Conservation (phyloP, 768 basidiomycete genomes). For the Auricularia sp. region DNA sequence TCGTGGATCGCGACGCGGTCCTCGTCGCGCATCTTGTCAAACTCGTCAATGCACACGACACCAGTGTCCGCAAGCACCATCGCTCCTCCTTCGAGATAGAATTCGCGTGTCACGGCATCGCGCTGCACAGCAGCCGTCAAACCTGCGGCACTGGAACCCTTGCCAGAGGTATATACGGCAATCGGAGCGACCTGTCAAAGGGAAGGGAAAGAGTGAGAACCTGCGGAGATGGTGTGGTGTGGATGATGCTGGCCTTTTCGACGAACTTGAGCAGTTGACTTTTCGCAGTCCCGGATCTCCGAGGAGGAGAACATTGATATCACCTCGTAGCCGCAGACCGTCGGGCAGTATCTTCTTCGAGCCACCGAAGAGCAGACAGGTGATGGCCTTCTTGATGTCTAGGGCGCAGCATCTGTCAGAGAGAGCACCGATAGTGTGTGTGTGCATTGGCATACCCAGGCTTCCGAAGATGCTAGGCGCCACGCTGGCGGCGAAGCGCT, state of each 20-base stretch:
- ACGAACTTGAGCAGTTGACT: slow-evolving; percentile 97
- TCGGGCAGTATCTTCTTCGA: slow-evolving; percentile 96
- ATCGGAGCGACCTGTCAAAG: slow-evolving; percentile 78
- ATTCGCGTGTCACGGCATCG: slow-evolving; percentile 90
- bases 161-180: slow-evolving; percentile 96
- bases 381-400: slow-evolving; percentile 98
- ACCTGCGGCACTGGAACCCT: slow-evolving; percentile 97
- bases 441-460: slow-evolving; percentile 45
- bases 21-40: slow-evolving; percentile 99
- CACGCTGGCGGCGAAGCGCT: slow-evolving; percentile 86
- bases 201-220: slow-evolving; percentile 3
- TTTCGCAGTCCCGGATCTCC: slow-evolving; percentile 98
- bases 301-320: slow-evolving; percentile 92
- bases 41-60: slow-evolving; percentile 98
- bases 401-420: neutral
- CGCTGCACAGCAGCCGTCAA: slow-evolving; percentile 95
- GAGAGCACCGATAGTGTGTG: neutral
- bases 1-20: slow-evolving; percentile 98
- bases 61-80: slow-evolving; percentile 99
- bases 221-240: neutral
- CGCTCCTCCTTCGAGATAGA: slow-evolving; percentile 97
- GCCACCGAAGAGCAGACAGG: slow-evolving; percentile 92
- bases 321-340: slow-evolving; percentile 92
- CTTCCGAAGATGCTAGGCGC: slow-evolving; percentile 97
- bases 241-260: slow-evolving; percentile 55